A percentile compares a stretch with the other conserved stretches of the same genome.
Conservation (phyloP, 2,329 filamentous ascomycete genomes). For the Fusarium continuum region DNA sequence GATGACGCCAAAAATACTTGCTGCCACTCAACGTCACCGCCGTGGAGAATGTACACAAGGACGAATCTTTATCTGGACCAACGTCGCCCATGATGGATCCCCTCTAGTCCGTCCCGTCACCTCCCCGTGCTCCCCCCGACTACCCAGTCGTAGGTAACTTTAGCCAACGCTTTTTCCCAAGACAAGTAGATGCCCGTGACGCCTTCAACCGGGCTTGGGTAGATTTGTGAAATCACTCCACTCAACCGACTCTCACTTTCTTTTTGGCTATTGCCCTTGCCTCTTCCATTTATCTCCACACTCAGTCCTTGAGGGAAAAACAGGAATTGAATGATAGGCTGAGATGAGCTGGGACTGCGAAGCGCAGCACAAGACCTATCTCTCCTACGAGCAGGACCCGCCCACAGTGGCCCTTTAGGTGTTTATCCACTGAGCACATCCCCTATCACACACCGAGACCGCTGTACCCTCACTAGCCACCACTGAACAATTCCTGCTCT, state of each 20-base stretch:
- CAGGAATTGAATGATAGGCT: not conserved
- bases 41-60: slow-evolving; percentile 14
- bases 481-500: not conserved
- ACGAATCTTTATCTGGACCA: slow-evolving; percentile 24
- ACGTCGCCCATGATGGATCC: slow-evolving; percentile 35
- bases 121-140: slow-evolving; percentile 15
- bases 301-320: slow-evolving; percentile 12
- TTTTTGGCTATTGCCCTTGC: slow-evolving; percentile 17
- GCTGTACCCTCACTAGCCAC: slow-evolving; percentile 16
- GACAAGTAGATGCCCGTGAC: slow-evolving; percentile 36
- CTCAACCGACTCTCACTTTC: slow-evolving; percentile 13
- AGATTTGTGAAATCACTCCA: slow-evolving; percentile 31
- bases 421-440: slow-evolving; percentile 11
- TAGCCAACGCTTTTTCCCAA: slow-evolving; percentile 28
- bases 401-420: slow-evolving; percentile 20
- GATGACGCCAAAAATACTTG: slow-evolving; percentile 28
- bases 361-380: not conserved
- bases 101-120: slow-evolving; percentile 14
- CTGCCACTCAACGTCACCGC: slow-evolving; percentile 14
- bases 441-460: slow-evolving; percentile 12
- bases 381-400: not conserved
- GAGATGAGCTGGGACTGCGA: not conserved
- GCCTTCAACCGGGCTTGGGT: slow-evolving; percentile 30
- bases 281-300: slow-evolving; percentile 23
- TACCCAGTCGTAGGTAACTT: slow-evolving; percentile 35